These are phyloP conservation scores for Atkinsonella texensis DNA, from an alignment of 2,329 filamentous ascomycete genomes.

Conservation along the genomic window DNA sequence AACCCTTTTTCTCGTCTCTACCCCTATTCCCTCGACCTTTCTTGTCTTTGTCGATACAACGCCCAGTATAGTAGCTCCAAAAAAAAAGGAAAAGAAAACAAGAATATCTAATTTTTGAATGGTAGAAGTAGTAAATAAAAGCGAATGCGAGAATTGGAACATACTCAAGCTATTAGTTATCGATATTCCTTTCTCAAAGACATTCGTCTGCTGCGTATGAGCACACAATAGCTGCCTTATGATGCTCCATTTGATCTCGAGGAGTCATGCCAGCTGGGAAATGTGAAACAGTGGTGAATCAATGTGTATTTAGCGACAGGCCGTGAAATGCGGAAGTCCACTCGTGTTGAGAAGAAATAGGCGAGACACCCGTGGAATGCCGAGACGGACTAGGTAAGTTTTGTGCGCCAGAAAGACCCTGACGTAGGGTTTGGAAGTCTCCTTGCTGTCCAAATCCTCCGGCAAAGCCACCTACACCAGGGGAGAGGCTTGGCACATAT, in stretches of 20 bases:
- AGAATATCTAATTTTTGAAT: conserved; percentile 2
- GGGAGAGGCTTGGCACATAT: conserved; percentile 18
- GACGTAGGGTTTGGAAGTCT: conserved; percentile 35
- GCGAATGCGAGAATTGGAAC: neutral
- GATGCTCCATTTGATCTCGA: too few relatives aligned
- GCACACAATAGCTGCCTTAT: neutral
- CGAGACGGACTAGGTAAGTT: conserved; percentile 22
- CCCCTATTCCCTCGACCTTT: conserved; percentile 11
- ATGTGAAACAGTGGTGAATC: conserved; percentile 9
- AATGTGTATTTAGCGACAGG: conserved; percentile 56
- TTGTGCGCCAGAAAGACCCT: conserved; percentile 32
- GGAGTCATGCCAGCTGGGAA: neutral
- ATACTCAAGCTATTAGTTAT: neutral
- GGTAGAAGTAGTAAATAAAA: neutral
- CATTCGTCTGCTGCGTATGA: neutral
- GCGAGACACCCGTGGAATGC: conserved; percentile 26
- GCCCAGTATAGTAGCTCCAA: neutral
- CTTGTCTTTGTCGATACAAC: conserved; percentile 1
- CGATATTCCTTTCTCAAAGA: neutral
- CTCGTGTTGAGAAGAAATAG: conserved; percentile 37
- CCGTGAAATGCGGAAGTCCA: conserved; percentile 58
- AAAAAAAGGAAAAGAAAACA: conserved; percentile 6
- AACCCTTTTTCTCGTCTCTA: conserved; percentile 6
- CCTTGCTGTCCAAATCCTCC: conserved; percentile 22
- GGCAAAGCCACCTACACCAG: conserved; percentile 19